Conservation (phyloP, 1,284 basidiomycete species). For the Marasmius oreades region DNA sequence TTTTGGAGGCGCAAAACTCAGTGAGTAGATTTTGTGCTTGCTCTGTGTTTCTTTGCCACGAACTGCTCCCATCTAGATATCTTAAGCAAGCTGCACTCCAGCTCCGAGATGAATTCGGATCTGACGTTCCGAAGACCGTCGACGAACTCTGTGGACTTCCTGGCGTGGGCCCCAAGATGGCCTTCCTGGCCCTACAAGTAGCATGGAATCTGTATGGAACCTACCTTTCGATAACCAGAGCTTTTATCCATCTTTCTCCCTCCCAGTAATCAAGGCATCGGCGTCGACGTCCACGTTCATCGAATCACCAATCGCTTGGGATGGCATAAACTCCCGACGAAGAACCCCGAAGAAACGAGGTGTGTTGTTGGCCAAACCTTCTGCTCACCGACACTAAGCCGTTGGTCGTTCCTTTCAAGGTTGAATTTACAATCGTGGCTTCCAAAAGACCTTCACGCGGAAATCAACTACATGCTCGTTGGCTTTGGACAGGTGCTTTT, state of each 20-base stretch:
- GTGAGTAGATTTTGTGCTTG: slow-evolving; percentile 33
- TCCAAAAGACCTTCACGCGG: slow-evolving; percentile 71
- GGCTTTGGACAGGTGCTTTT: slow-evolving; percentile 83
- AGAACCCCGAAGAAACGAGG: slow-evolving; percentile 87
- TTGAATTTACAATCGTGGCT: slow-evolving; percentile 91
- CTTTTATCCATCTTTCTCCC: neutral
- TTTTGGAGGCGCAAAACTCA: slow-evolving; percentile 90
- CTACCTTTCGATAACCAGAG: neutral
- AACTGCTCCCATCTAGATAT: slow-evolving; percentile 43
- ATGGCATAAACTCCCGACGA: slow-evolving; percentile 86
- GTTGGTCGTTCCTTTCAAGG: slow-evolving; percentile 32
- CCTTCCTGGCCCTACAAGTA: slow-evolving; percentile 77
- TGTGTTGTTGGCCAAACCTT: too few species aligned
- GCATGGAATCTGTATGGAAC: slow-evolving; percentile 77
- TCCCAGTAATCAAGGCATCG: slow-evolving; percentile 86
- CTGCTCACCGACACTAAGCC: too few species aligned
- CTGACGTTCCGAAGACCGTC: slow-evolving; percentile 83
- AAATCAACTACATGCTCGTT: slow-evolving; percentile 87
- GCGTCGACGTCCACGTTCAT: slow-evolving; percentile 96
- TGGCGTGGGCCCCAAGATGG: slow-evolving; percentile 94
- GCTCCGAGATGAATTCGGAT: slow-evolving; percentile 68
- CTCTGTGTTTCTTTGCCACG: neutral
- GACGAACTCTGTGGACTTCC: slow-evolving; percentile 82
- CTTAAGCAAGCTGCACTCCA: slow-evolving; percentile 70
- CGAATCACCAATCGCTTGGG: slow-evolving; percentile 89